Conservation (phyloP, 2,329 filamentous ascomycete genomes). For the Cyphellophora europaea region DNA sequence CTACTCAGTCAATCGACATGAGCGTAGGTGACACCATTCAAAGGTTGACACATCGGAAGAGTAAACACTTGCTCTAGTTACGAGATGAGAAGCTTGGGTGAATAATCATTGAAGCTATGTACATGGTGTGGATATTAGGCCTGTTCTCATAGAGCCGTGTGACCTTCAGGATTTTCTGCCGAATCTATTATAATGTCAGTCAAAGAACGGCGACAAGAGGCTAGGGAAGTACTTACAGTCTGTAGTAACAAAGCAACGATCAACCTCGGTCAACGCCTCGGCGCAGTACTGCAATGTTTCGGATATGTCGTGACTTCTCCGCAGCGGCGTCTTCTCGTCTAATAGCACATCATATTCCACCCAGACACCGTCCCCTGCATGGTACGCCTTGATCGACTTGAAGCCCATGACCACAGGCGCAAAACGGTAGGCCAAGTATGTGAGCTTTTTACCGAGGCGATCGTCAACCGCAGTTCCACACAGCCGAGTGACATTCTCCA, state of each 20-base stretch:
- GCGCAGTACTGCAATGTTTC: constrained; percentile 55
- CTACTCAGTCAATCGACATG: too few relatives aligned
- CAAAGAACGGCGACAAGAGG: background rate
- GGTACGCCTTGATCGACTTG: constrained; percentile 49
- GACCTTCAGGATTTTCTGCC: constrained; percentile 5
- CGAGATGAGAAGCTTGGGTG: too few relatives aligned
- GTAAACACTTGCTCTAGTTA: too few relatives aligned
- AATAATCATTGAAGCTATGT: too few relatives aligned
- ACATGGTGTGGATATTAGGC: too few relatives aligned
- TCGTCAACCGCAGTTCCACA: constrained; percentile 49
- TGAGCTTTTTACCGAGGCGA: constrained; percentile 45
- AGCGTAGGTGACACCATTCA: too few relatives aligned
- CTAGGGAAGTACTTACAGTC: constrained; percentile 31
- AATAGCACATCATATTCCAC: constrained; percentile 54
- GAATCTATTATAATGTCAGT: constrained; percentile 2
- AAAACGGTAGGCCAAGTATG: constrained; percentile 52
- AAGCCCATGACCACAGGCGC: constrained; percentile 44
- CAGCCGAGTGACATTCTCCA: constrained; percentile 50
- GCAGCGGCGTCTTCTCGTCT: constrained; percentile 42
- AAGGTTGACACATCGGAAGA: too few relatives aligned
- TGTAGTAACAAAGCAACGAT: constrained; percentile 42
- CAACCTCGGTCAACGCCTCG: constrained; percentile 38
- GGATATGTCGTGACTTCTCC: constrained; percentile 48
- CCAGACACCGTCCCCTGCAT: constrained; percentile 54
- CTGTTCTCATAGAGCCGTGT: too few relatives aligned